Evolutionary conservation across 345 rosid genomes (phyloP).

Genomic region (Rhodomyrtus tomentosa): DNA sequence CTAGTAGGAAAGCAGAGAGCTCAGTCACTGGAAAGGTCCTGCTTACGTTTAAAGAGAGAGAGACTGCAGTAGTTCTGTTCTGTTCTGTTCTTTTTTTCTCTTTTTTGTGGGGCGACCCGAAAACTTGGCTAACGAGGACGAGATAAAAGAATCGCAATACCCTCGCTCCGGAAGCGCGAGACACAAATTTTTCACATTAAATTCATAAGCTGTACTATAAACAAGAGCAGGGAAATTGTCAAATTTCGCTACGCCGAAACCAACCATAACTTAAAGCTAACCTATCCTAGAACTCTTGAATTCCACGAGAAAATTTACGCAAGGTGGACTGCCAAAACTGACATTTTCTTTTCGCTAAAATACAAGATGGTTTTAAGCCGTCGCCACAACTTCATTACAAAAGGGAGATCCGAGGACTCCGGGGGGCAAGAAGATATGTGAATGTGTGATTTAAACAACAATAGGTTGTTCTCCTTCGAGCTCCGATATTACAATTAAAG

Average conservation of each 20-base stretch:
- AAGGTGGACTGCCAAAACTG: not conserved
- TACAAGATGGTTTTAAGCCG: not conserved
- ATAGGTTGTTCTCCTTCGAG: slow-evolving; percentile 76
- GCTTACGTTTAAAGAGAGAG: not conserved
- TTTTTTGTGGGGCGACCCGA: too few relatives aligned
- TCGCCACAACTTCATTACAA: not conserved
- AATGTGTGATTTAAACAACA: not conserved
- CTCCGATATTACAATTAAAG: slow-evolving; percentile 83
- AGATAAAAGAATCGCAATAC: too few relatives aligned
- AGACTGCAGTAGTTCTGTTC: not conserved
- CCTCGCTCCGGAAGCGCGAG: not conserved
- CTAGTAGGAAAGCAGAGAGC: not conserved
- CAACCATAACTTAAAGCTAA: not conserved
- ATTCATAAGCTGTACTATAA: not conserved
- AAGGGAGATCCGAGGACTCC: not conserved
- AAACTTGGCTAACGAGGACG: too few relatives aligned
- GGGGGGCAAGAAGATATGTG: not conserved
- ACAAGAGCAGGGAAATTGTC: not conserved
- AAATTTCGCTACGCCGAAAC: not conserved
- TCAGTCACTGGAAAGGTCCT: not conserved
- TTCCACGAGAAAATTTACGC: not conserved
- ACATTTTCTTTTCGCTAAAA: not conserved
- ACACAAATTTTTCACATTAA: not conserved
- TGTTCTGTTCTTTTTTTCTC: not conserved
- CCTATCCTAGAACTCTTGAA: not conserved